These are phyloP conservation scores for Penicillium odoratum DNA, from an alignment of 495 filamentous ascomycete species.

Conservation along the genomic window DNA sequence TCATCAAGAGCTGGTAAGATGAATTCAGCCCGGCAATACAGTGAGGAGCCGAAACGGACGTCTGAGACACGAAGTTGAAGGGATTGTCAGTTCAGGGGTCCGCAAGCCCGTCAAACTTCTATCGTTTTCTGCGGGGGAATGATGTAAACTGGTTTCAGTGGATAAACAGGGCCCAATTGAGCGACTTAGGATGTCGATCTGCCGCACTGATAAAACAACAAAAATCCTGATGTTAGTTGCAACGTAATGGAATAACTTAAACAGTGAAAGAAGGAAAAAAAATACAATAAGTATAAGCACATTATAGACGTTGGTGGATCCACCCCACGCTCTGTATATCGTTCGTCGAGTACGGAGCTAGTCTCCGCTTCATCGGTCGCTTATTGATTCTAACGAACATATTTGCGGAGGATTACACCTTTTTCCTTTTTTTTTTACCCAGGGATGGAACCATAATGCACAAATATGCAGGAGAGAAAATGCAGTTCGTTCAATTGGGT, in stretches of 20 bases:
- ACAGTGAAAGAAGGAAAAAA: background rate
- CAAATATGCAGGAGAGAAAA: background rate
- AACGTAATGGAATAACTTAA: background rate
- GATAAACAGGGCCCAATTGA: background rate
- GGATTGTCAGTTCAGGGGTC: background rate
- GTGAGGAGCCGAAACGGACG: background rate
- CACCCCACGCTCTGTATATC: too few species aligned
- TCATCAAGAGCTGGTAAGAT: background rate
- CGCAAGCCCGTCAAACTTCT: background rate
- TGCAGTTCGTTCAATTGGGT: background rate
- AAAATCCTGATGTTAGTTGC: background rate
- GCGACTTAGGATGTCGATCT: background rate
- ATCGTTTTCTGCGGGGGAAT: conserved; percentile 1
- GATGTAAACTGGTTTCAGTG: conserved; percentile 1
- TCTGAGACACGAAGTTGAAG: background rate
- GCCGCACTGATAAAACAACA: background rate
- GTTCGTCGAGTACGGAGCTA: too few species aligned
- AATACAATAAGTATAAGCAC: background rate
- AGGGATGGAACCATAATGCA: too few species aligned
- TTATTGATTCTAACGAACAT: too few species aligned
- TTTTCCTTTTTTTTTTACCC: too few species aligned
- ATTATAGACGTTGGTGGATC: background rate
- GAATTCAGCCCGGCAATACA: background rate
- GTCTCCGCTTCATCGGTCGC: too few species aligned
- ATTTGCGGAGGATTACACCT: too few species aligned